Conservation (phyloP, 805 yeast species). For the Starmerella vitae region DNA sequence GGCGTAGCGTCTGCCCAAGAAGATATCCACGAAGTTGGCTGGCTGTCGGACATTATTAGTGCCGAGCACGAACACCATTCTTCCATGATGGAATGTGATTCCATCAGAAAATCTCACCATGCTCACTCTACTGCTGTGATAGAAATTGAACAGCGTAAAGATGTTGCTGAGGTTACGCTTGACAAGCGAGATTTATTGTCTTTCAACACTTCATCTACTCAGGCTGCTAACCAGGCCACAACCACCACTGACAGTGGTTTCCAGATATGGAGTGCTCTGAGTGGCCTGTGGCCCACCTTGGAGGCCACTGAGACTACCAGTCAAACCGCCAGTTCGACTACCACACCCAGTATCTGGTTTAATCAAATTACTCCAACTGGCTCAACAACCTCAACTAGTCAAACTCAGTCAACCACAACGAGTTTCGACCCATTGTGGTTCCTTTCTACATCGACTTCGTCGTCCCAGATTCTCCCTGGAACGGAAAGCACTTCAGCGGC, state of each 20-base stretch:
- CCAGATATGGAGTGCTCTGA: background rate
- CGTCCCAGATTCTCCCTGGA: background rate
- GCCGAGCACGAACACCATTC: background rate
- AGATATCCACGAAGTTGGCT: background rate
- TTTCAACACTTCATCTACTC: slow-evolving; percentile 2
- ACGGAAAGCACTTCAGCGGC: background rate
- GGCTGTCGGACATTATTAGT: background rate
- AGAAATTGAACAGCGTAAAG: slow-evolving; percentile 1
- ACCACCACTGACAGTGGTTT: background rate
- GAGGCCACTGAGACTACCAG: background rate
- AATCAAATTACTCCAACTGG: background rate
- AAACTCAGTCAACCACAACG: background rate
- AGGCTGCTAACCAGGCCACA: background rate
- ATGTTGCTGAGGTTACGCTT: background rate
- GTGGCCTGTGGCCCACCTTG: background rate
- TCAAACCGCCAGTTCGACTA: background rate
- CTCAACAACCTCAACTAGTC: background rate
- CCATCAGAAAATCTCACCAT: too few relatives aligned
- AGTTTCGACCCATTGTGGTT: background rate
- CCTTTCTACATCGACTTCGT: background rate
- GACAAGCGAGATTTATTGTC: slow-evolving; percentile 1
- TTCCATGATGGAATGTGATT: too few relatives aligned
- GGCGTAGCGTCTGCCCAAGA: background rate
- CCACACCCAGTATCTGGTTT: background rate
- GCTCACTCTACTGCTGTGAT: background rate